Evolutionary conservation across 1,284 basidiomycete species (phyloP).

Genomic region (Laetiporus sulphureus): DNA sequence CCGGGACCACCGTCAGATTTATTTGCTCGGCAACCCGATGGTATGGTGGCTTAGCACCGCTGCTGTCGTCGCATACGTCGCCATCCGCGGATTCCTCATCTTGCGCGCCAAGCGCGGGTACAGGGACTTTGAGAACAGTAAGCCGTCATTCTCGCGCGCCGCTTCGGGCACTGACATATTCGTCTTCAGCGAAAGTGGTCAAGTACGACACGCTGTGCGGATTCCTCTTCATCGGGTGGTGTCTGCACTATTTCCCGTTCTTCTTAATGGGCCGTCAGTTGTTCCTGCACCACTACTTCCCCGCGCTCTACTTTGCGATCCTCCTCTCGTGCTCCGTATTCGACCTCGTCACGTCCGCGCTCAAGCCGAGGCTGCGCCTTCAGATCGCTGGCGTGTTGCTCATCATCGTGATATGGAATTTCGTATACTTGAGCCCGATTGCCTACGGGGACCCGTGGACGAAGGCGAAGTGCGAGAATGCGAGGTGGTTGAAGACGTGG

Average conservation of each 20-base stretch:
- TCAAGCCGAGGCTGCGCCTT: conserved; percentile 73
- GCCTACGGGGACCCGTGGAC: conserved; percentile 90
- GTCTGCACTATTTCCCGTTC: conserved; percentile 94
- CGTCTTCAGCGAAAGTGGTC: conserved; percentile 69
- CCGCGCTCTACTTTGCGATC: conserved; percentile 91
- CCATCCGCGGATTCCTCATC: conserved; percentile 71
- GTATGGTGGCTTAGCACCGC: conserved; percentile 86
- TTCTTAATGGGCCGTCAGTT: conserved; percentile 94
- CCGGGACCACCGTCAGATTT: conserved; percentile 92
- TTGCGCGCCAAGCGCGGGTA: conserved; percentile 88
- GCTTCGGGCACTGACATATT: not conserved
- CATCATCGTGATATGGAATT: conserved; percentile 74
- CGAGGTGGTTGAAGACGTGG: conserved; percentile 90
- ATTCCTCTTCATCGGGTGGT: conserved; percentile 92
- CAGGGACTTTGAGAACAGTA: conserved; percentile 87
- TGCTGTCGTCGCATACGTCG: conserved; percentile 64
- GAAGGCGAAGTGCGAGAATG: conserved; percentile 64
- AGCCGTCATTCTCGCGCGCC: conserved; percentile 22
- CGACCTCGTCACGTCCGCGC: conserved; percentile 76
- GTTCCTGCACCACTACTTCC: conserved; percentile 96
- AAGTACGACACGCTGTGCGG: conserved; percentile 91
- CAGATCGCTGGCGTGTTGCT: conserved; percentile 75
- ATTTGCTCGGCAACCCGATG: conserved; percentile 91
- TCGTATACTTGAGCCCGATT: conserved; percentile 76
- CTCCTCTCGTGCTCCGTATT: conserved; percentile 77